Percentiles rank a stretch among this genome's conserved stretches.
Evolutionary conservation across 75 land plant genomes (phyloP).

Genomic region (Pinus taeda): DNA sequence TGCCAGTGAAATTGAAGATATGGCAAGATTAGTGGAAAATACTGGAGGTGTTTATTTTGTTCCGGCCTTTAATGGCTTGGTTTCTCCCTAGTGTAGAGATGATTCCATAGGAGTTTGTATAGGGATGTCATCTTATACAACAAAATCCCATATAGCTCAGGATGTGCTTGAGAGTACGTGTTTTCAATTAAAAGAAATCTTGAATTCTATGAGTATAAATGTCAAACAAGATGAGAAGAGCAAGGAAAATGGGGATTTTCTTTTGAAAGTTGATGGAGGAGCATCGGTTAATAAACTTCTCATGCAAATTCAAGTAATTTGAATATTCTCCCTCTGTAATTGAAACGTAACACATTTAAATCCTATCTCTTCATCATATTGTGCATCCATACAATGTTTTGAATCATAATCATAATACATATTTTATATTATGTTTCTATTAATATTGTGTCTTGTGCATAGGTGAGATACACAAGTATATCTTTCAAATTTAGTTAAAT

Average conservation of each 20-base stretch:
- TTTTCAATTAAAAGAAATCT: slow-evolving; percentile 91
- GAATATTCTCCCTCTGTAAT: background rate
- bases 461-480: no score
- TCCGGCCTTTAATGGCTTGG: slow-evolving; percentile 96
- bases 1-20: slow-evolving; percentile 76
- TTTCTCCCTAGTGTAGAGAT: slow-evolving; percentile 99
- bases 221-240: slow-evolving; percentile 43
- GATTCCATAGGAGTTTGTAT: slow-evolving; percentile 95
- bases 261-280: slow-evolving; percentile 94
- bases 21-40: slow-evolving; percentile 66
- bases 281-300: slow-evolving; percentile 91
- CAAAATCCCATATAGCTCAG: slow-evolving; percentile 83
- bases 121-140: slow-evolving; percentile 89
- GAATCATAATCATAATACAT: no score
- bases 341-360: background rate
- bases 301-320: slow-evolving; percentile 89
- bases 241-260: slow-evolving; percentile 48
- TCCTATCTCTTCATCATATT: background rate
- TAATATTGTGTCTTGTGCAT: no score
- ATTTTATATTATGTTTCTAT: no score
- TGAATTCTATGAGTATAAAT: slow-evolving; percentile 84
- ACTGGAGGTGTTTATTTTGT: slow-evolving; percentile 95
- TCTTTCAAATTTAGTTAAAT: no score
- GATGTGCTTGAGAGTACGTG: slow-evolving; percentile 96
- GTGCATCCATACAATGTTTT: background rate